Evolutionary conservation across 2,329 filamentous ascomycete species (phyloP).

Genomic region (Colletotrichum neosansevieriae): DNA sequence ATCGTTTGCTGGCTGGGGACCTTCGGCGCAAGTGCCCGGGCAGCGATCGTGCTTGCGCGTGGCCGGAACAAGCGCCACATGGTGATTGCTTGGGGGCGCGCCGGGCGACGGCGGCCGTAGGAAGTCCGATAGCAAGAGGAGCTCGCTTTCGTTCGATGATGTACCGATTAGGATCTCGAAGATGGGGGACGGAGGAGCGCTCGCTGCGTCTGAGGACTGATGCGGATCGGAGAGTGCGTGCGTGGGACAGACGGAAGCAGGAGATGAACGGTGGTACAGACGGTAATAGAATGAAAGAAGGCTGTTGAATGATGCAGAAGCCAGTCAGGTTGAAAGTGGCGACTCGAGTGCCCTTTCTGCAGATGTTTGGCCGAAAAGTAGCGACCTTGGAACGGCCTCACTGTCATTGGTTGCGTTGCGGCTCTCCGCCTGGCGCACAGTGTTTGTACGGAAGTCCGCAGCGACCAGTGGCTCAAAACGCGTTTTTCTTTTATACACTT

Average conservation of each 20-base stretch:
- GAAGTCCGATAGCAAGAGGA: background rate
- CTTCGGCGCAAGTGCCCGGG: constrained; percentile 28
- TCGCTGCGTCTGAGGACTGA: constrained; percentile 8
- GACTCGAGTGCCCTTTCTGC: background rate
- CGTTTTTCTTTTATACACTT: too few relatives aligned
- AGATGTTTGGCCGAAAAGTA: background rate
- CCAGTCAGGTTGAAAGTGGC: background rate
- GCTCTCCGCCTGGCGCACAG: too few relatives aligned
- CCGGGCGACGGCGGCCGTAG: constrained; percentile 27
- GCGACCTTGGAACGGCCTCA: background rate
- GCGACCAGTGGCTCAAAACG: too few relatives aligned
- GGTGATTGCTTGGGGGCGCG: constrained; percentile 18
- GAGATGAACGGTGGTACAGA: background rate
- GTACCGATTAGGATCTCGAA: background rate
- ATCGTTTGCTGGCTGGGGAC: constrained; percentile 29
- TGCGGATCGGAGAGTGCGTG: constrained; percentile 1
- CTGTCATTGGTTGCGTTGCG: constrained; percentile 11
- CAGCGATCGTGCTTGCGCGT: constrained; percentile 28
- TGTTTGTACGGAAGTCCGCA: too few relatives aligned
- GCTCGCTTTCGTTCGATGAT: background rate
- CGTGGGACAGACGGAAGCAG: constrained; percentile 7
- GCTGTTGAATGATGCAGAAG: background rate
- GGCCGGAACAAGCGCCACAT: constrained; percentile 40
- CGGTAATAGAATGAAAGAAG: background rate
- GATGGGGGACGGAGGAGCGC: background rate